Base-by-base conservation (phyloP, 176 grass and related monocot genomes). In the Oryza rufipogon region DNA sequence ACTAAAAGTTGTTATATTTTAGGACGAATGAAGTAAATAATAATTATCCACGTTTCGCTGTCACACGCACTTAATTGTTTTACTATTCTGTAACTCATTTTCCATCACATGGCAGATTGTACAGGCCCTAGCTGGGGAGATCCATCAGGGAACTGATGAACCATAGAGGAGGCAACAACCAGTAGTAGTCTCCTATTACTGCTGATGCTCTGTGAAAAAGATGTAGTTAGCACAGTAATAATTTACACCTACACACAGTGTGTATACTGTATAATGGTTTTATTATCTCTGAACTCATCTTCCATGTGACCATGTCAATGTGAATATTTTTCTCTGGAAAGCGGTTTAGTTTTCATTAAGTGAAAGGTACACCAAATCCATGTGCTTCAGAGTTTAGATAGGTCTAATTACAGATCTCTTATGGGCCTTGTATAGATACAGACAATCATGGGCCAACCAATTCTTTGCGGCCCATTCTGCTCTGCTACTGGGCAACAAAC, bases 121-220 rank as follows among this genome's bases (percentile, higher is more conserved):
- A 81, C 79, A 70, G 79, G 79, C 32, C 66, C 19, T 70, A 68
- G 69, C 28, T 11, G 13, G 7, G 4, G 17, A 56, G 45, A 73
- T 47, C 17, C 15, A 38, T 39, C 36, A 38, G 36, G 5, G 36
- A 38, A 38, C 16, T 20, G 52, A 17, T 8, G 54, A 22, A 61
- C 20, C 56, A 3, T 61, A 7, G 20, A 61, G 56, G 7, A 5
- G 7, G 7, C 39, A 8, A 41, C 56, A 9, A 61, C 0, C 6
- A 56, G 1, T 56, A 16, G 51, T 51, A 38, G 36, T 38, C 36
- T 38, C 36, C 52, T 56, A 20, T 4, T 56, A 2, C 17, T 61
- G 2, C 56, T 61, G 19, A 1, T 9, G 1, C 54, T 22, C 19
- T 13, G n/a, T 73, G 44, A 73, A 56, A 38, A 38, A 38, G 4